These are phyloP conservation scores for Trichophyton mentagrophytes DNA, from an alignment of 2,329 filamentous ascomycete genomes.

Conservation along the genomic window DNA sequence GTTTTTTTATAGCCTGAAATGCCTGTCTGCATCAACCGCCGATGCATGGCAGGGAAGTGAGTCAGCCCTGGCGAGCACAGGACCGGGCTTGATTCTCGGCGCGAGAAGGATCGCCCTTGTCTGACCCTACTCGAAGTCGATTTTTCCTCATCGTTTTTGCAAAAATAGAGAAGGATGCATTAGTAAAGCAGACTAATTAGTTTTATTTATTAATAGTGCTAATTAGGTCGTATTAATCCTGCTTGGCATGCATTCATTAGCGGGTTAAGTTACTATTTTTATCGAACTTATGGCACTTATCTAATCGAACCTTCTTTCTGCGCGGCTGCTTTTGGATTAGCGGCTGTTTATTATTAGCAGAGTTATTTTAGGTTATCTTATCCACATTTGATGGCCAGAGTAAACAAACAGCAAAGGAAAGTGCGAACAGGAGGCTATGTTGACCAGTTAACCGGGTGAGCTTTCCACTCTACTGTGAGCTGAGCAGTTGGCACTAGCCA, in stretches of 20 bases:
- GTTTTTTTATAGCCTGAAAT: background rate
- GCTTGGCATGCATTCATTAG: background rate
- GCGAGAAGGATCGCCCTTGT: background rate
- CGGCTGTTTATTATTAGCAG: background rate
- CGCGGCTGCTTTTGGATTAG: background rate
- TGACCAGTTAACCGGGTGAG: background rate
- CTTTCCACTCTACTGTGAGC: background rate
- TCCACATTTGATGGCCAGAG: background rate
- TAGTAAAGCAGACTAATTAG: constrained; percentile 1
- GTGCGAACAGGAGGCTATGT: background rate
- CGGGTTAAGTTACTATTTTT: background rate
- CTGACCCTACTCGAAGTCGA: background rate
- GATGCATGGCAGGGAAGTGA: background rate
- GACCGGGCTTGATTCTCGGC: background rate
- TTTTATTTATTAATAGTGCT: background rate
- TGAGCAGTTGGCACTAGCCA: background rate
- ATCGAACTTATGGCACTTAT: background rate
- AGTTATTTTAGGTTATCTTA: background rate
- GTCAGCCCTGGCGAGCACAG: background rate
- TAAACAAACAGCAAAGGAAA: background rate
- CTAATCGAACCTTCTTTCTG: background rate
- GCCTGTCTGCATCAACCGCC: background rate
- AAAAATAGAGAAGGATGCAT: background rate
- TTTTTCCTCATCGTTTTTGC: background rate
- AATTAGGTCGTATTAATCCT: background rate